These are phyloP conservation scores for Solanum microdontum DNA, from an alignment of 257 asterid species.

Conservation along the genomic window DNA sequence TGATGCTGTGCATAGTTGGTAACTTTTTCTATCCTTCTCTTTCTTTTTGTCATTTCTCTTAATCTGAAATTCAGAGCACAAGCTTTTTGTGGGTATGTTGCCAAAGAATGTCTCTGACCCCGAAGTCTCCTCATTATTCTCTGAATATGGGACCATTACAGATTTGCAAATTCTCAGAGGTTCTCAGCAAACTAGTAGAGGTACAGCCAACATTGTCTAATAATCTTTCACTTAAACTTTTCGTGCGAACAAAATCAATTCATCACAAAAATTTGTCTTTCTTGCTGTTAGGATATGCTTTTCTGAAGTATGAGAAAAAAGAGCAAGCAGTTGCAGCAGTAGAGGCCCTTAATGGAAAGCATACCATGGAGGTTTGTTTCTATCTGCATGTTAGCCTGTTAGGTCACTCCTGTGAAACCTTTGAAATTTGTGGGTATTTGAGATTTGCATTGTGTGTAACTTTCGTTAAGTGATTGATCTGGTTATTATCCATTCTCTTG, in stretches of 20 bases:
- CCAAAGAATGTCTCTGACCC: slow-evolving; percentile 78
- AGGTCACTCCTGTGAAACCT: background rate
- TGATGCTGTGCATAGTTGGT: background rate
- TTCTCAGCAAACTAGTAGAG: slow-evolving; percentile 83
- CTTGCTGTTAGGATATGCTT: slow-evolving; percentile 68
- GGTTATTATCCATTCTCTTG: background rate
- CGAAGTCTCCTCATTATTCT: slow-evolving; percentile 71
- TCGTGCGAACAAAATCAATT: background rate
- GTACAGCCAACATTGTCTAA: slow-evolving; percentile 17
- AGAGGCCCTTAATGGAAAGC: slow-evolving; percentile 84
- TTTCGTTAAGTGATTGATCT: background rate
- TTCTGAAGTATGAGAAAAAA: slow-evolving; percentile 73
- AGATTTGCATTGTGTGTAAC: background rate
- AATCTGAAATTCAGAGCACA: slow-evolving; percentile 60
- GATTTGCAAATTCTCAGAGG: slow-evolving; percentile 92
- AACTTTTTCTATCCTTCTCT: slow-evolving; percentile 1
- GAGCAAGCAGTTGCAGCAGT: slow-evolving; percentile 85
- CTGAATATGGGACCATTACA: slow-evolving; percentile 68
- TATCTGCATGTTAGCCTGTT: background rate
- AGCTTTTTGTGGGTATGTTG: slow-evolving; percentile 93
- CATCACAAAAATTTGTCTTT: background rate
- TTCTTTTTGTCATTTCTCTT: slow-evolving; percentile 1
- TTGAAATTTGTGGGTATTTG: background rate
- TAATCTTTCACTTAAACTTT: background rate
- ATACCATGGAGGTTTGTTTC: slow-evolving; percentile 82